phyloP scores from a whole-genome alignment of 805 yeast genomes.

The Candida sakaeoensis region DNA sequence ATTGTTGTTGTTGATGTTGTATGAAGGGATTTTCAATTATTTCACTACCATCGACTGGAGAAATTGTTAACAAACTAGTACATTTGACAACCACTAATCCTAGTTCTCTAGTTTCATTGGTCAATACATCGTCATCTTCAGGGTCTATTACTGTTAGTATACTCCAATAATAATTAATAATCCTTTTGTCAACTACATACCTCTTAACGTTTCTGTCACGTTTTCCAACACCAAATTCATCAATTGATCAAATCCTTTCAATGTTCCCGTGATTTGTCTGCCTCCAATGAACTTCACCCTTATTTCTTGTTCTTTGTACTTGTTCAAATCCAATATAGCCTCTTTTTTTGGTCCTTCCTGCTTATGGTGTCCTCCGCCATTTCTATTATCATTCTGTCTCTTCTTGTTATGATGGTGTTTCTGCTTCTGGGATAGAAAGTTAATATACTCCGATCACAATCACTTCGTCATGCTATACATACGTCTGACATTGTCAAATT shows the following conservation, averaged over 20 bases:
- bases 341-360: constrained; percentile 83
- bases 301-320: constrained; percentile 68
- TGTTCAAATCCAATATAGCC: constrained; percentile 77
- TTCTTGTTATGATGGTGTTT: constrained; percentile 14
- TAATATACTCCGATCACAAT: background rate
- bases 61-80: constrained; percentile 66
- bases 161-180: background rate
- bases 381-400: constrained; percentile 16
- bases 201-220: constrained; percentile 61
- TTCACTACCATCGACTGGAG: constrained; percentile 72
- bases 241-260: constrained; percentile 81
- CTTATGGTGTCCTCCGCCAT: constrained; percentile 13
- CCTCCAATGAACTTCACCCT: constrained; percentile 84
- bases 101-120: constrained; percentile 58
- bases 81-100: constrained; percentile 87
- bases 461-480: background rate
- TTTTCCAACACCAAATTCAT: constrained; percentile 77
- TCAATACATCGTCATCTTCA: constrained; percentile 54
- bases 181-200: constrained; percentile 25
- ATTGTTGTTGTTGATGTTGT: constrained; percentile 14
- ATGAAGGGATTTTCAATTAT: constrained; percentile 67
- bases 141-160: constrained; percentile 38
- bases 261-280: constrained; percentile 71
- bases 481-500: constrained; percentile 5
- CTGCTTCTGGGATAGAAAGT: background rate